Conservation (phyloP, 2,329 filamentous ascomycete genomes). For the Raffaelea albimanens region DNA sequence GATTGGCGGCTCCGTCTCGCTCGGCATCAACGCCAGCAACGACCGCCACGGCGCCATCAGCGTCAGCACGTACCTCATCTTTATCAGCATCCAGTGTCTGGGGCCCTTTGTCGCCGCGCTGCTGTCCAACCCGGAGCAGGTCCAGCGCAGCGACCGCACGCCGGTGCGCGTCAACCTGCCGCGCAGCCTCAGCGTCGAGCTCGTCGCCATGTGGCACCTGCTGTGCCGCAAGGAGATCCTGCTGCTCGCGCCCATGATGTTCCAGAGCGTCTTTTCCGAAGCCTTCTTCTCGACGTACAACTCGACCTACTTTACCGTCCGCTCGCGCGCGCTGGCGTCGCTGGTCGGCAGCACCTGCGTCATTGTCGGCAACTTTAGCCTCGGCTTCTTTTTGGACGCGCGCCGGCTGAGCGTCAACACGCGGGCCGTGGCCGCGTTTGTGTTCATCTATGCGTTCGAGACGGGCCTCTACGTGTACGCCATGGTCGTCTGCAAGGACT, state of each 20-base stretch:
- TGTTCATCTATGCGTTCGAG: no score
- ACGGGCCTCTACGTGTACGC: no score
- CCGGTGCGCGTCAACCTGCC: conserved; percentile 50
- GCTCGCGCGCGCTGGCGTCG: background rate
- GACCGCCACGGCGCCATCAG: conserved; percentile 46
- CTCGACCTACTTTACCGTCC: background rate
- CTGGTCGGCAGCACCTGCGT: background rate
- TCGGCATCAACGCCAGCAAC: conserved; percentile 52
- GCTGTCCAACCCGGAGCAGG: conserved; percentile 48
- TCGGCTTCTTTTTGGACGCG: background rate
- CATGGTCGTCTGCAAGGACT: no score
- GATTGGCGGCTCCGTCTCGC: conserved; percentile 59
- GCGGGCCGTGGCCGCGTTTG: background rate
- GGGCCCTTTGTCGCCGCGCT: conserved; percentile 55
- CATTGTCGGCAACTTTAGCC: background rate
- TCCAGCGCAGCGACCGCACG: conserved; percentile 56
- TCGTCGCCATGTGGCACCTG: conserved; percentile 46
- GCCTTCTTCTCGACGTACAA: background rate
- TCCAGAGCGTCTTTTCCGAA: no score
- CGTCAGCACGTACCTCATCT: conserved; percentile 58
- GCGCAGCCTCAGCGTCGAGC: conserved; percentile 46
- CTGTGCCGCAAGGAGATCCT: conserved; percentile 54
- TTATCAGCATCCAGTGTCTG: conserved; percentile 59
- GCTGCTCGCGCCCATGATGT: conserved; percentile 28
- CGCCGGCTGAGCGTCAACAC: no score